phyloP scores from a whole-genome alignment of 805 yeast species.

The Cyberlindnera petersonii region DNA sequence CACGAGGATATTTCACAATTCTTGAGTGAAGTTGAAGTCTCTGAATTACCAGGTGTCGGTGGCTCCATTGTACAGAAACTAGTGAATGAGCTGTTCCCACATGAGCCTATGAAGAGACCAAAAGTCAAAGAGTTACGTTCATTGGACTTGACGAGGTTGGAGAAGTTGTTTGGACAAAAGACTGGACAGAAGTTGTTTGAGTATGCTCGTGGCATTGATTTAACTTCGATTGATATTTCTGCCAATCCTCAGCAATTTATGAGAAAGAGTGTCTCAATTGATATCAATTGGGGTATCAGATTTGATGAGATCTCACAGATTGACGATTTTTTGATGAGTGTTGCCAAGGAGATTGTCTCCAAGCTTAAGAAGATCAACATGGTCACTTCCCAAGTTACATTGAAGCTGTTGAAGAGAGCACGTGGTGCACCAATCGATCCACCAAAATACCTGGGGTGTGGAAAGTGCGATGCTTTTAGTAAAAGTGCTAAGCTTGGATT shows the following conservation, averaged over 20 bases:
- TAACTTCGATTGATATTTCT: conserved; percentile 52
- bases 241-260: conserved; percentile 45
- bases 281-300: conserved; percentile 87
- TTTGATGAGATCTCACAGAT: conserved; percentile 59
- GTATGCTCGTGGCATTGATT: conserved; percentile 65
- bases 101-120: conserved; percentile 18
- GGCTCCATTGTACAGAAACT: conserved; percentile 46
- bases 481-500: conserved; percentile 58
- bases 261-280: conserved; percentile 79
- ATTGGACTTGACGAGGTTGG: conserved; percentile 35
- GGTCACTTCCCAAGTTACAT: conserved; percentile 53
- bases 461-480: conserved; percentile 62
- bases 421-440: conserved; percentile 69
- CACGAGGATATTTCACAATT: conserved; percentile 33
- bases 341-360: conserved; percentile 55
- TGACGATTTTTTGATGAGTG: conserved; percentile 54
- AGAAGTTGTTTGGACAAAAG: conserved; percentile 58
- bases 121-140: conserved; percentile 37
- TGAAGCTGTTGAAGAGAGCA: conserved; percentile 64
- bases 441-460: conserved; percentile 81
- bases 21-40: conserved; percentile 26
- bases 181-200: conserved; percentile 61
- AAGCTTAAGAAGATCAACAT: conserved; percentile 47
- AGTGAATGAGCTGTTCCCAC: conserved; percentile 28
- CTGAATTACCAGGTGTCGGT: conserved; percentile 64